phyloP scores from a whole-genome alignment of 306 rosid genomes.

The Lathyrus sativus region DNA sequence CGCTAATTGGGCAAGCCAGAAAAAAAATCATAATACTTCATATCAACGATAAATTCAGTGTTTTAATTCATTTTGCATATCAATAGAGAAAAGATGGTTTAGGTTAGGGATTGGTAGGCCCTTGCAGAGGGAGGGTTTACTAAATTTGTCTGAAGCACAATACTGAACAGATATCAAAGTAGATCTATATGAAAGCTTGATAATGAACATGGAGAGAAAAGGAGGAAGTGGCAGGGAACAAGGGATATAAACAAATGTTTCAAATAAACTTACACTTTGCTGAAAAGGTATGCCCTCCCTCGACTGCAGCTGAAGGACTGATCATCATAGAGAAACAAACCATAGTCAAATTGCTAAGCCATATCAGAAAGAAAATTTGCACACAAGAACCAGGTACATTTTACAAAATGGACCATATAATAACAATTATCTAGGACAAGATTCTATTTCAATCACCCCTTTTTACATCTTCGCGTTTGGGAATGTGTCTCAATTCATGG shows the following conservation, averaged over 20 bases:
- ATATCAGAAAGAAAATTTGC: constrained; percentile 11
- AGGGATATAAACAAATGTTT: constrained; percentile 2
- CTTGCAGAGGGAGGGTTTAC: neutral
- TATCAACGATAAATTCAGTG: neutral
- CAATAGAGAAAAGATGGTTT: constrained; percentile 15
- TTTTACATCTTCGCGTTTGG: neutral
- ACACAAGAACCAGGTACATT: constrained; percentile 4
- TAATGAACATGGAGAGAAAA: neutral
- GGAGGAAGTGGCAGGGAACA: neutral
- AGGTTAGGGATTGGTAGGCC: neutral
- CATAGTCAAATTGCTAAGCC: constrained; percentile 36
- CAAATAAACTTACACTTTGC: constrained; percentile 77
- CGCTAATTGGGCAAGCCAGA: neutral
- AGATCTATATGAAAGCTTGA: neutral
- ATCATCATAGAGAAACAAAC: constrained; percentile 42
- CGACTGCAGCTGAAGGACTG: constrained; percentile 76
- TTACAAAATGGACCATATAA: constrained; percentile 1
- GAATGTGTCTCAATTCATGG: neutral
- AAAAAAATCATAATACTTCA: constrained; percentile 22
- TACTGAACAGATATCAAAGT: constrained; percentile 1
- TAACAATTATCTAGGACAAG: constrained; percentile 23
- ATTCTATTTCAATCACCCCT: constrained; percentile 13
- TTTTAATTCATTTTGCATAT: constrained; percentile 24
- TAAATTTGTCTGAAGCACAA: constrained; percentile 19
- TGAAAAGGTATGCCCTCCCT: constrained; percentile 84